Evolutionary conservation across 345 rosid genomes (phyloP).

Genomic region (Eucalyptus marginata): DNA sequence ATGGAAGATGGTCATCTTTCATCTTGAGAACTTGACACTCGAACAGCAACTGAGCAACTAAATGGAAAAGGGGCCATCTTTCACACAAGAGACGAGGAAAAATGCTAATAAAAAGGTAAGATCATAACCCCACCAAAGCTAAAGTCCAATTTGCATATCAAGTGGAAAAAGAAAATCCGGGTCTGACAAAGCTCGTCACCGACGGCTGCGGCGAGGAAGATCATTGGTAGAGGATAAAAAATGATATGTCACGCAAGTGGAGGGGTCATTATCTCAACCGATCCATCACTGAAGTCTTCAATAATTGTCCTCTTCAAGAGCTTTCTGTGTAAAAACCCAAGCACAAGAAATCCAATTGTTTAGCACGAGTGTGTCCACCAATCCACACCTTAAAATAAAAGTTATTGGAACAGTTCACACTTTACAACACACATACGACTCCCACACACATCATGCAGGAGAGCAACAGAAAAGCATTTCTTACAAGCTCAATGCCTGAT

Average conservation of each 20-base stretch:
- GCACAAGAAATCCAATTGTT: not conserved
- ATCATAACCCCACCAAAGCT: not conserved
- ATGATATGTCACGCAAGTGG: not conserved
- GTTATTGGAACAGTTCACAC: not conserved
- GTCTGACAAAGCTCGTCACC: not conserved
- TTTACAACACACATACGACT: not conserved
- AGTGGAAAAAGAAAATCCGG: not conserved
- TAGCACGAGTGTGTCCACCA: not conserved
- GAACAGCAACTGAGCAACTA: not conserved
- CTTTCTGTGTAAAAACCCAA: not conserved
- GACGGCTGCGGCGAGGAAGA: not conserved
- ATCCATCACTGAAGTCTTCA: not conserved
- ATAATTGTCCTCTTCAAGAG: not conserved
- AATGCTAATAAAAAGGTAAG: not conserved
- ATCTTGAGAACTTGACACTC: not conserved
- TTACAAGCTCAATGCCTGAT: not conserved
- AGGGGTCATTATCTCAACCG: not conserved
- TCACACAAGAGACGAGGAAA: not conserved
- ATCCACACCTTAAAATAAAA: not conserved
- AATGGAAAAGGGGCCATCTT: not conserved
- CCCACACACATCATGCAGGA: not conserved
- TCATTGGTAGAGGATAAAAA: not conserved
- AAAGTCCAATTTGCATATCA: not conserved
- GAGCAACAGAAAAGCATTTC: not conserved
- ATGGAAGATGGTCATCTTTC: not conserved